Evolutionary conservation across 2,329 filamentous ascomycete genomes (phyloP), one percentile per base, ranked within the genome.

Genomic region (Bimuria novae-zelandiae): DNA sequence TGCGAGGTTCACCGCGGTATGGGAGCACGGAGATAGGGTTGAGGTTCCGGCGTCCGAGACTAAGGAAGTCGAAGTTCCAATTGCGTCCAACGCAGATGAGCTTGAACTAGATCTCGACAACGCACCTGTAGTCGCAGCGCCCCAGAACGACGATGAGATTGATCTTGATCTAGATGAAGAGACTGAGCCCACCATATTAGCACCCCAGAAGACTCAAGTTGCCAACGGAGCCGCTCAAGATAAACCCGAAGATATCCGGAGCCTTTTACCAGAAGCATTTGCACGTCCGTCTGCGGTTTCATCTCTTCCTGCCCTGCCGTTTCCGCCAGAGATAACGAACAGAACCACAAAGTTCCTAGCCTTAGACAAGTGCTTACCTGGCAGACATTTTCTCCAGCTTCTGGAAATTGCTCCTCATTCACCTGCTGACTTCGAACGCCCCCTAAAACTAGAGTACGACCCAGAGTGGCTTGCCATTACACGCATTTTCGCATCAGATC

Each of bases 381-480:
- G 87, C 16, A 85, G 89, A 12, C 84, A 92, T 55, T 97, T 93
- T 68, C 80, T 99, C 2, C 91, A 97, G 63, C 79, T 97, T 2
- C 78, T 89, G 29, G 83, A 89, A 27, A 59, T 70, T n/a, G 58
- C 63, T 10, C 59, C 66, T 17, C 58, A 50, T 4, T 42, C 59
- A 3, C 55, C 62, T 4, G 43, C 49, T 6, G 56, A 70, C 21
- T 36, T 76, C 44, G 46, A 65, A 14, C 74, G 78, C 1, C 85
- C 85, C 1, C 82, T 85, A 61, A 79, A 77, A 10, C 80, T 97
- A 0, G 78, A 86, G 42, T 97, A 99, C 70, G 94, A 99, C 72
- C 85, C 87, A 10, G 94, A 99, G 76, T 99, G 93, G 93, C 85
- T 99, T 7, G 89, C 94, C 36, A 97, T 99, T 59, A 92, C 88